Base-by-base conservation (phyloP, 176 grass and related monocot genomes). In the Carex pumila region DNA sequence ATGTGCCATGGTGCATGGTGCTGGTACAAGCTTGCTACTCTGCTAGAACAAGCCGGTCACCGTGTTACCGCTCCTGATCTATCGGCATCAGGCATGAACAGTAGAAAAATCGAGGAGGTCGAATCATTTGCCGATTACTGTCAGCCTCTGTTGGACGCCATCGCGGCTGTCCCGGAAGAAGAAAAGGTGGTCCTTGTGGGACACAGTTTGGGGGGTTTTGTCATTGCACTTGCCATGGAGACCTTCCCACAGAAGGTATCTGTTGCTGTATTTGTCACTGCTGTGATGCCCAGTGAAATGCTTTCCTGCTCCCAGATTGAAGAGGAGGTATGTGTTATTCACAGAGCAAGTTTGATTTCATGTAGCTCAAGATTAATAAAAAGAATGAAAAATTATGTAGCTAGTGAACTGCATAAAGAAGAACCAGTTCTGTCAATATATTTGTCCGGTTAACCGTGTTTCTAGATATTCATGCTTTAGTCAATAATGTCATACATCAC, bases 91-190 rank as follows among this genome's bases (percentile, higher is more conserved):
- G 95, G 95, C 89, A 81, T 87, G n/a, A 85, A 94, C 84, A 45
- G 56, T 32, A 29, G 78, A 60, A 89, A 70, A 61, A 80, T 94
- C 36, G 56, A 82, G 2, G 92, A 91, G 55, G 89, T 90, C 30
- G 64, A 79, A n/a, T 94, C 90, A 41, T 94, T 98, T 85, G 77
- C 70, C 67, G 90, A 93, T 70, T 98, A 98, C 86, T 85, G 84
- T 2, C 57, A 22, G 66, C 92, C 95, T 58, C 87, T 94, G 87
- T 81, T 98, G 22, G 90, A 88, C 50, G 37, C 89, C 36, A 37
- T 98, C 0, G 78, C 21, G 1, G 66, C 86, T 12, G 75, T 98
- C 2, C 92, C 89, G 0, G 50, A 72, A 1, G 89, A 83, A 0
- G 90, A 98, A 52, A 88, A 85, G 81, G 90, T 86, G 18, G 41